Conservation (phyloP, 2,329 filamentous ascomycete species). For the Diaporthe destruens region DNA sequence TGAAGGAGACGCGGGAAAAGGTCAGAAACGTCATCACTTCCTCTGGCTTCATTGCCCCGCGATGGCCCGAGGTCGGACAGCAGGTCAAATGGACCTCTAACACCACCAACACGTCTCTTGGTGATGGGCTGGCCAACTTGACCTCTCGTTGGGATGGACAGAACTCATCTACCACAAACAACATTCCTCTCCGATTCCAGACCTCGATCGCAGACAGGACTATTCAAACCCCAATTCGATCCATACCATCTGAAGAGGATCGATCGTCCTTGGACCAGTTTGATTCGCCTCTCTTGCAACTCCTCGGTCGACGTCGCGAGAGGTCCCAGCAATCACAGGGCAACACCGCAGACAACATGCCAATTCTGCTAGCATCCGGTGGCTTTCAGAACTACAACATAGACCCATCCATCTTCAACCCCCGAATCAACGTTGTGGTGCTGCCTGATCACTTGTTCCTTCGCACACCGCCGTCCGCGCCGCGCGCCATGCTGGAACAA, state of each 20-base stretch:
- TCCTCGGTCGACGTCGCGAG: not conserved
- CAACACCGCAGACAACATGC: not conserved
- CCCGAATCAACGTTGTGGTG: constrained; percentile 17
- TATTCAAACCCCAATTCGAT: not conserved
- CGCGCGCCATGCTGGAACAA: constrained; percentile 32
- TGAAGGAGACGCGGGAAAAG: constrained; percentile 30
- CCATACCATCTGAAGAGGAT: not conserved
- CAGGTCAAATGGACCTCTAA: constrained; percentile 10
- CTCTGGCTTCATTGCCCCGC: constrained; percentile 10
- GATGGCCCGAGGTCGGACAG: constrained; percentile 29
- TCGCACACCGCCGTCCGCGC: constrained; percentile 16
- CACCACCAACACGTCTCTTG: not conserved
- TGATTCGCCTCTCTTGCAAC: not conserved
- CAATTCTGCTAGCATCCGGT: not conserved
- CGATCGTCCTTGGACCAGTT: not conserved
- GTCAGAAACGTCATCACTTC: constrained; percentile 10
- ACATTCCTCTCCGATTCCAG: constrained; percentile 26
- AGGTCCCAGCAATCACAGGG: not conserved
- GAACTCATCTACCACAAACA: not conserved
- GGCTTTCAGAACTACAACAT: not conserved
- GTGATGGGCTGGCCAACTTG: constrained; percentile 3
- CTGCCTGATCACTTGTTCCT: constrained; percentile 16
- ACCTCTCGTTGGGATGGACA: not conserved
- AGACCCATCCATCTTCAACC: constrained; percentile 23
- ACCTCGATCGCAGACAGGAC: not conserved